Conservation (phyloP, 352 stramenopile species). For the Blastocystis sp. region DNA sequence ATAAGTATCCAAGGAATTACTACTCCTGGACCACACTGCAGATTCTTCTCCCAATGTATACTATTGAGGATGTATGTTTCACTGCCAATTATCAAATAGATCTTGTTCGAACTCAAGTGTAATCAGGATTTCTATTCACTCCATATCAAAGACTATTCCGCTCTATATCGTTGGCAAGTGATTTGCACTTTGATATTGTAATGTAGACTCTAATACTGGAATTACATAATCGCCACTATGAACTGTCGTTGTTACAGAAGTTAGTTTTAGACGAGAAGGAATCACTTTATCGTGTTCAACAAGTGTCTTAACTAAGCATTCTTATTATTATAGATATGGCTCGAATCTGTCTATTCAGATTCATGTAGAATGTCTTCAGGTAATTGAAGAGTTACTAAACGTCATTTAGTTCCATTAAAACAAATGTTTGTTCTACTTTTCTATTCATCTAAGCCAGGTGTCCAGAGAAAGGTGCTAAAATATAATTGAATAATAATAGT, state of each 20-base stretch:
- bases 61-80: not conserved
- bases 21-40: conserved; percentile 56
- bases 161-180: conserved; percentile 44
- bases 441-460: not conserved
- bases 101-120: not conserved
- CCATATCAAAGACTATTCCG: conserved; percentile 61
- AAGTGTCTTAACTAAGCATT: not conserved
- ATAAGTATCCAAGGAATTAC: conserved; percentile 60
- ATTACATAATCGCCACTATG: not conserved
- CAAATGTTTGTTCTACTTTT: not conserved
- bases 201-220: not conserved
- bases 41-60: conserved; percentile 9
- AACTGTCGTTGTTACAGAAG: not conserved
- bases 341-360: conserved; percentile 18
- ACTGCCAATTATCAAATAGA: not conserved
- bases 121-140: conserved; percentile 29
- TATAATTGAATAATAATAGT: not conserved
- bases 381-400: not conserved
- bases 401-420: not conserved
- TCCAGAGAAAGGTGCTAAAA: not conserved
- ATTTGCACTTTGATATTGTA: not conserved
- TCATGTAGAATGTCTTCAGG: not conserved
- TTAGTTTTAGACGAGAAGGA: not conserved
- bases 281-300: too few species aligned
- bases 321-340: conserved; percentile 12